Evolutionary conservation across 768 basidiomycete genomes (phyloP).

Genomic region (Mycena pura): DNA sequence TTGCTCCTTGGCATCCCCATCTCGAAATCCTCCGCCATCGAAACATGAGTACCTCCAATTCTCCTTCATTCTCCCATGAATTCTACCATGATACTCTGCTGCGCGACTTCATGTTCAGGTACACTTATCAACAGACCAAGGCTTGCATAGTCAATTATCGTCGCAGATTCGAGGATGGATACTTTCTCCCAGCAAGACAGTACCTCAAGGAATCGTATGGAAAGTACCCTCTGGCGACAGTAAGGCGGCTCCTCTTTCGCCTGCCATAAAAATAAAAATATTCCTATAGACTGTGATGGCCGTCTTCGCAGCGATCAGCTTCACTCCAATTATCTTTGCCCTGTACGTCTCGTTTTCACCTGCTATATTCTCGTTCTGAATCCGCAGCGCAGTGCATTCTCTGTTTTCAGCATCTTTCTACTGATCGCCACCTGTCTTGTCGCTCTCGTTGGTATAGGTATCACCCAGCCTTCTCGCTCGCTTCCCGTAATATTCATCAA

Average conservation of each 20-base stretch:
- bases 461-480: neutral
- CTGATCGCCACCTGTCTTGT: neutral
- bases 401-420: slow-evolving; percentile 1
- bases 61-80: no score
- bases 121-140: neutral
- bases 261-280: neutral
- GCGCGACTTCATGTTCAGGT: neutral
- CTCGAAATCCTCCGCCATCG: no score
- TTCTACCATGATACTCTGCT: neutral
- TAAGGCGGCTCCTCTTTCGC: neutral
- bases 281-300: neutral
- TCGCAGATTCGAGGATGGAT: neutral
- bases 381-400: neutral
- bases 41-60: no score
- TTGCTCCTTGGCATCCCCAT: no score
- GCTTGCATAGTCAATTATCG: no score
- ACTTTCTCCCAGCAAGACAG: neutral
- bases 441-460: slow-evolving; percentile 1
- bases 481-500: neutral
- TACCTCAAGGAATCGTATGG: slow-evolving; percentile 1
- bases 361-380: neutral
- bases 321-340: neutral
- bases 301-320: neutral
- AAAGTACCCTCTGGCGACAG: slow-evolving; percentile 5
- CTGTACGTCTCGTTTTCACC: neutral